Percentiles rank a stretch among this genome's conserved stretches.
These are phyloP conservation scores for Pachysolen tannophilus DNA, from an alignment of 805 yeast species.

Conservation along the genomic window DNA sequence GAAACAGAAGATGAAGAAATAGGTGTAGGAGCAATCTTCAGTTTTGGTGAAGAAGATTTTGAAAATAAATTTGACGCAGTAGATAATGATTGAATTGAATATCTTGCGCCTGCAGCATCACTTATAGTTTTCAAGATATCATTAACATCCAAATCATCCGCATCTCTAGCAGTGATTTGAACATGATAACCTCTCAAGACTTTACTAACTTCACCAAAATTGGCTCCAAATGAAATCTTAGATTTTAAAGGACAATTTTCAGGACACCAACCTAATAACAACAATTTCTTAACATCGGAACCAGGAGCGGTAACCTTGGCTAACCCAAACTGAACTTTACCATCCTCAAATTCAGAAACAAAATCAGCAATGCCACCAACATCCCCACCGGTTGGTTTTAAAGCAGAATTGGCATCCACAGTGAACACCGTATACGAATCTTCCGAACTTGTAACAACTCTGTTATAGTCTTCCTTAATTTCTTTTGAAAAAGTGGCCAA, in stretches of 20 bases:
- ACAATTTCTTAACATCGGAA: conserved; percentile 79
- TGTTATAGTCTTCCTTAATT: conserved; percentile 68
- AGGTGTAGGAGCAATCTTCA: conserved; percentile 20
- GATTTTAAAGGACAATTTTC: conserved; percentile 83
- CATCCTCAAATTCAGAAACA: conserved; percentile 74
- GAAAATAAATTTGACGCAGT: conserved; percentile 19
- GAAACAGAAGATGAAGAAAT: conserved; percentile 23
- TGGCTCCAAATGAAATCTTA: conserved; percentile 67
- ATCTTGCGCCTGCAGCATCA: conserved; percentile 94
- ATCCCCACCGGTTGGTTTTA: conserved; percentile 44
- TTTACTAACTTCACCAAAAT: conserved; percentile 68
- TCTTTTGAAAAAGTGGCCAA: conserved; percentile 65
- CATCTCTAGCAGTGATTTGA: conserved; percentile 93
- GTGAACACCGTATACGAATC: conserved; percentile 75
- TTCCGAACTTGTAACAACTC: conserved; percentile 65
- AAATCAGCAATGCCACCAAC: conserved; percentile 69
- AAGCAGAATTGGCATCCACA: conserved; percentile 49
- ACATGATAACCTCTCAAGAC: conserved; percentile 82
- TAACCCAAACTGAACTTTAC: conserved; percentile 84
- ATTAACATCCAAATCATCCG: conserved; percentile 76
- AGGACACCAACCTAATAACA: conserved; percentile 94
- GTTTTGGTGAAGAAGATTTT: conserved; percentile 25
- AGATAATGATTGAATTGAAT: conserved; percentile 48
- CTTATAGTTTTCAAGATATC: conserved; percentile 71
- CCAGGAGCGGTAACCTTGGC: conserved; percentile 85